Base-by-base conservation (phyloP, 2,329 filamentous ascomycete species). In the Tolypocladium inflatum region DNA sequence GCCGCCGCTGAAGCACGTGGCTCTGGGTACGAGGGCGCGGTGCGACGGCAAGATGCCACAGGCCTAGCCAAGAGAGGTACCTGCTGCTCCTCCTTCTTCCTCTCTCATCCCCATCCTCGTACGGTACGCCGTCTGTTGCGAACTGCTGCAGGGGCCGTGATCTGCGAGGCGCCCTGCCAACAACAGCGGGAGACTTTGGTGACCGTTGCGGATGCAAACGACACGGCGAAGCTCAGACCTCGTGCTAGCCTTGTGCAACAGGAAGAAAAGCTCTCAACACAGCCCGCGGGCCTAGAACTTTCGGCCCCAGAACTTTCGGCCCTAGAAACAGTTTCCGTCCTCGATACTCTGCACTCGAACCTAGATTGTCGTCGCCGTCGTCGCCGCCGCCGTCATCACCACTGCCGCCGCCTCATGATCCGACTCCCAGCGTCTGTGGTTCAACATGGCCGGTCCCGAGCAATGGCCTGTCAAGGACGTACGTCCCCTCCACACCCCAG, bases 401-500 rank as follows among this genome's bases (percentile, higher is more conserved):
- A 19, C 10, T 10, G 26, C 45, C 45, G 9, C 19, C 17, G 48
- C 4, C 10, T 21, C 33, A 30, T 51, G 19, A 21, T n/a, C 26
- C 11, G 30, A 5, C 48, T 35, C 30, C 30, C 48, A 21, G 17
- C 30, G 30, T 13, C 15, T n/a, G 48, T 30, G 13, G n/a, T 53
- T 23, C 66, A 68, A 63, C 39, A 81, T 82, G 79, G 69, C 70
- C 35, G 64, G 69, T 56, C 71, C 74, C 37, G 68, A 74, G 56
- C 67, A 73, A 68, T 85, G 82, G 82, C 80, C 81, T 30, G 69
- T 78, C 53, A 73, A 73, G 60, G 73, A 77, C 51, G 74, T 76
- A 63, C 60, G 74, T 19, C 45, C 37, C 26, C 30, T 17, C n/a
- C n/a, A n/a, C n/a, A n/a, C n/a, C n/a, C n/a, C n/a, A 2, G 45